Conservation (phyloP, 2,329 filamentous ascomycete genomes). For the Aspergillus amoenus region DNA sequence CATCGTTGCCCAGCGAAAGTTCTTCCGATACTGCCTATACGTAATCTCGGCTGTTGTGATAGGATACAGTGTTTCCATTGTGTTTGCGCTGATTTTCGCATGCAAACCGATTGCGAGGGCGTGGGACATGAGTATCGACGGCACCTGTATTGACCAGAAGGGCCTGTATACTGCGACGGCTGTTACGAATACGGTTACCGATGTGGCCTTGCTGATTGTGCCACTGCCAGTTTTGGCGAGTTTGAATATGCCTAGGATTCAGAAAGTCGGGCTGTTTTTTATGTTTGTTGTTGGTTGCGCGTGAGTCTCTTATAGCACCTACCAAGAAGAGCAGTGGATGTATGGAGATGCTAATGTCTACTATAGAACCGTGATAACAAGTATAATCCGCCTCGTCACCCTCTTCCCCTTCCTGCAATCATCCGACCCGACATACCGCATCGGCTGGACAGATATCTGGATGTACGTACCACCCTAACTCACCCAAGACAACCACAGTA, state of each 20-base stretch:
- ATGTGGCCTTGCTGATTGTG: conserved; percentile 22
- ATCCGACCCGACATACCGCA: conserved; percentile 18
- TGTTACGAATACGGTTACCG: conserved; percentile 23
- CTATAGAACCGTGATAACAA: conserved; percentile 22
- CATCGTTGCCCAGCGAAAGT: conserved; percentile 13
- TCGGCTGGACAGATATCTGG: conserved; percentile 12
- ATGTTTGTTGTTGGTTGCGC: conserved; percentile 21
- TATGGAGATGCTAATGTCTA: neutral
- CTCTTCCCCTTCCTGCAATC: conserved; percentile 20
- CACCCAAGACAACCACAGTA: neutral
- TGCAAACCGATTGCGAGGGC: conserved; percentile 21
- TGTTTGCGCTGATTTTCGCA: conserved; percentile 23
- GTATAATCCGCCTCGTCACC: conserved; percentile 24
- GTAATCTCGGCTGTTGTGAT: conserved; percentile 17
- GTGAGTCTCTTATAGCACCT: conserved; percentile 7
- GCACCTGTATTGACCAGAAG: conserved; percentile 18
- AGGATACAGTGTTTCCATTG: conserved; percentile 21
- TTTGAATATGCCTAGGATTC: conserved; percentile 14
- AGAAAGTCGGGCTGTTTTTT: conserved; percentile 19
- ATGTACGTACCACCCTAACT: conserved; percentile 15
- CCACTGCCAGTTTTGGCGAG: conserved; percentile 17
- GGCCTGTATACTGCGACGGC: conserved; percentile 23
- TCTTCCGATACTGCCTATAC: conserved; percentile 17
- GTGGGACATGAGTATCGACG: conserved; percentile 14
- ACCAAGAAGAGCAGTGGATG: too few species aligned